Conservation (phyloP, 176 grass and related monocot genomes). For the Miscanthus lutarioriparius region DNA sequence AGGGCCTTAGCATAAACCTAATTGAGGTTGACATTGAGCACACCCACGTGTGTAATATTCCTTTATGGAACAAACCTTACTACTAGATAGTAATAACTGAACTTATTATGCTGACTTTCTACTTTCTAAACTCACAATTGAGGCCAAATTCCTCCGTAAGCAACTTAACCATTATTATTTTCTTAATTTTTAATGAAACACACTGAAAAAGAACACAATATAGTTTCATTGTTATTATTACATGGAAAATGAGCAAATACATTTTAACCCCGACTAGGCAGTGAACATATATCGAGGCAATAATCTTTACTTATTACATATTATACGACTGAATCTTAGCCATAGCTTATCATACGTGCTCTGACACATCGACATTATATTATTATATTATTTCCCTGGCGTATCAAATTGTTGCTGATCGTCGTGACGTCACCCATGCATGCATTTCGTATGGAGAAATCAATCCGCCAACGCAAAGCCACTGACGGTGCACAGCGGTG, state of each 20-base stretch:
- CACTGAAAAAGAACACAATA: too few species aligned
- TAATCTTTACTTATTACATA: neutral
- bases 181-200: too few species aligned
- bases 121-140: too few species aligned
- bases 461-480: neutral
- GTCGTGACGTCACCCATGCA: neutral
- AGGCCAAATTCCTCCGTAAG: too few species aligned
- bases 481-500: neutral
- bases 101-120: too few species aligned
- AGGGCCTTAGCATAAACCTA: too few species aligned
- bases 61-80: too few species aligned
- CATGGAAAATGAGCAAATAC: neutral
- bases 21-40: too few species aligned
- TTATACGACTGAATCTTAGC: neutral
- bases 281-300: neutral
- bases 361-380: neutral
- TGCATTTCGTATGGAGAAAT: neutral
- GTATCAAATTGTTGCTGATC: neutral
- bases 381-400: neutral
- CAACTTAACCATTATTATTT: too few species aligned
- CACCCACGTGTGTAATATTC: too few species aligned
- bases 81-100: too few species aligned
- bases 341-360: neutral
- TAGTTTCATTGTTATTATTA: neutral
- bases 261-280: neutral